A percentile compares a stretch with the other conserved stretches of the same genome.
Conservation (phyloP, 345 rosid species). For the Turnera subulata region DNA sequence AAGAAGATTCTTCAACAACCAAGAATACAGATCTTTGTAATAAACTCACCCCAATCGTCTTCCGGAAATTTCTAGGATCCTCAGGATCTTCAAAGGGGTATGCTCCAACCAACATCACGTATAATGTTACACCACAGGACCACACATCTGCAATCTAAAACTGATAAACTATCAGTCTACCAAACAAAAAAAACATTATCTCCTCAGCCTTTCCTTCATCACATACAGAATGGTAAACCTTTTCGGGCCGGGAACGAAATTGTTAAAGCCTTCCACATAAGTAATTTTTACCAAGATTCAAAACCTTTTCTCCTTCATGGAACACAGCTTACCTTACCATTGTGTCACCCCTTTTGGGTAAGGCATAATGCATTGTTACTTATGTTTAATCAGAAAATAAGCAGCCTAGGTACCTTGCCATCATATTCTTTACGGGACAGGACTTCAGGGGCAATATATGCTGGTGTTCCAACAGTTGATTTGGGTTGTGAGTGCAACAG, state of each 20-base stretch:
- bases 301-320: too few species aligned
- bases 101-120: constrained; percentile 74
- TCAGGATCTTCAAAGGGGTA: constrained; percentile 80
- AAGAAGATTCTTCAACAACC: neutral
- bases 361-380: too few species aligned
- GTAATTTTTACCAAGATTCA: too few species aligned
- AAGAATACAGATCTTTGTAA: neutral
- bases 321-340: too few species aligned
- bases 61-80: constrained; percentile 66
- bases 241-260: too few species aligned
- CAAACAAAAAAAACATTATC: too few species aligned
- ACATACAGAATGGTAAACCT: neutral
- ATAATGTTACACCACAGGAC: constrained; percentile 77
- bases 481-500: constrained; percentile 65
- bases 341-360: too few species aligned
- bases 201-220: too few species aligned
- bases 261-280: too few species aligned
- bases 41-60: constrained; percentile 55
- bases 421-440: constrained; percentile 60
- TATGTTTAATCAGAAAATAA: too few species aligned
- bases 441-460: constrained; percentile 75
- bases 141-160: constrained; percentile 69
- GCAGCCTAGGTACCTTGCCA: constrained; percentile 49
- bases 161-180: constrained; percentile 11
- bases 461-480: constrained; percentile 77